phyloP scores from a whole-genome alignment of 768 basidiomycete genomes.

The Solioccasus polychromus region DNA sequence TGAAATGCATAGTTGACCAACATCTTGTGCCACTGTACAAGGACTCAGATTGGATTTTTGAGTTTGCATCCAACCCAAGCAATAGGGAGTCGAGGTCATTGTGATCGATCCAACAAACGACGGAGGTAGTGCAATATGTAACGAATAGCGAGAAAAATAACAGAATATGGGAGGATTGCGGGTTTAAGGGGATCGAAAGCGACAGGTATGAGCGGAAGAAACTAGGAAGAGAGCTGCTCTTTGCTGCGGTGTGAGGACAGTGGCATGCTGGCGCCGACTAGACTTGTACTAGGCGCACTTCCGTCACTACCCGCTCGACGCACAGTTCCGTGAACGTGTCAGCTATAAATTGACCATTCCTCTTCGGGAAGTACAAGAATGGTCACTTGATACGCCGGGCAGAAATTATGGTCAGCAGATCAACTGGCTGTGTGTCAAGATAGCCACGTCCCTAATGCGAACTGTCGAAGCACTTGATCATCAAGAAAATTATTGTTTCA shows the following conservation, averaged over 20 bases:
- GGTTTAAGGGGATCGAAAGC: background rate
- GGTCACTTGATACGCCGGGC: background rate
- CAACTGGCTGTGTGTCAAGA: no score
- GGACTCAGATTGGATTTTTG: conserved; percentile 8
- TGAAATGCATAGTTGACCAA: conserved; percentile 19
- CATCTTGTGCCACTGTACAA: conserved; percentile 15
- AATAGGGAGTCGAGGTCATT: conserved; percentile 13
- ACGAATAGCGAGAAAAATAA: no score
- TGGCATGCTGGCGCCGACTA: conserved; percentile 5
- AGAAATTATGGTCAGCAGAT: background rate
- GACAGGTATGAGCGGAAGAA: background rate
- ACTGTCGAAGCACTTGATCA: no score
- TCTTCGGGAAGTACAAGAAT: background rate
- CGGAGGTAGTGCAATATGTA: background rate
- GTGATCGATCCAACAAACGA: background rate
- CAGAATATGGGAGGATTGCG: no score
- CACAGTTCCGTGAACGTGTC: conserved; percentile 3
- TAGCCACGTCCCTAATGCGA: no score
- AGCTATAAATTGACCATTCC: background rate
- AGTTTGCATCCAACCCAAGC: conserved; percentile 11
- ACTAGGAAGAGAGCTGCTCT: background rate
- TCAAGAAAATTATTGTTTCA: no score
- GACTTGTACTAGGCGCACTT: background rate
- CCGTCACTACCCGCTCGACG: conserved; percentile 3
- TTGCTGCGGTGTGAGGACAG: conserved; percentile 6